A percentile compares a stretch with the other conserved stretches of the same genome.
Conservation (phyloP, 805 yeast genomes). For the Dipodascus albidus region DNA sequence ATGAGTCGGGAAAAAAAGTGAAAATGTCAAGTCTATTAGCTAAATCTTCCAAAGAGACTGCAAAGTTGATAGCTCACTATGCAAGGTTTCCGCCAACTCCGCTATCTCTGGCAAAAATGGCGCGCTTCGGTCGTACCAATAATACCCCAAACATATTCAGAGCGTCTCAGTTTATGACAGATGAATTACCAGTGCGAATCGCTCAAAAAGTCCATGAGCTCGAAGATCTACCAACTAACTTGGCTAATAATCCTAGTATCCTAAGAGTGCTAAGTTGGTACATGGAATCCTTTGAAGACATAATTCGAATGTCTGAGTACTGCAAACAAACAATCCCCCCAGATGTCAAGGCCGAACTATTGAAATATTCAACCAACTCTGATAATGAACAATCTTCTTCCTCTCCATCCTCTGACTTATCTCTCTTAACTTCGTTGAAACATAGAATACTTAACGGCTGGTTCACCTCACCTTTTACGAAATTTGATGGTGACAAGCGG, state of each 20-base stretch:
- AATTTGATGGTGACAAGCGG: constrained; percentile 3
- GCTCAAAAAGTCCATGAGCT: constrained; percentile 80
- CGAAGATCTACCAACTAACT: constrained; percentile 66
- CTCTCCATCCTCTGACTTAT: constrained; percentile 10
- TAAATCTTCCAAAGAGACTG: constrained; percentile 7
- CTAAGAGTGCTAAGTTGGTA: constrained; percentile 77
- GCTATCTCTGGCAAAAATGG: constrained; percentile 79
- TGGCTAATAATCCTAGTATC: constrained; percentile 64
- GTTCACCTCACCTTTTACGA: constrained; percentile 6
- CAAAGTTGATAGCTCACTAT: constrained; percentile 47
- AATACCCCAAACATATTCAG: constrained; percentile 67
- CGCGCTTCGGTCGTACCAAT: constrained; percentile 75
- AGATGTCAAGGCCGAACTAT: constrained; percentile 1
- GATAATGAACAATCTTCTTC: constrained; percentile 25
- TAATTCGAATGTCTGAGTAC: constrained; percentile 40
- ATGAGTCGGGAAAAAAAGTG: too few relatives aligned
- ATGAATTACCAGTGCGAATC: constrained; percentile 76
- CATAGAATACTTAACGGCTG: not conserved
- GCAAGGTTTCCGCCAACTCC: constrained; percentile 75
- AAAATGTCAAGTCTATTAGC: not conserved
- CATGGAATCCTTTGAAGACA: constrained; percentile 74
- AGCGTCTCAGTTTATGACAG: constrained; percentile 75
- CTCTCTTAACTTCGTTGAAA: not conserved
- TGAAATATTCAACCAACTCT: constrained; percentile 19
- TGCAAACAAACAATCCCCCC: not conserved